Evolutionary conservation across 2,329 filamentous ascomycete genomes (phyloP), one percentile per base, ranked within the genome.

Genomic region (Leptographium lundbergii): DNA sequence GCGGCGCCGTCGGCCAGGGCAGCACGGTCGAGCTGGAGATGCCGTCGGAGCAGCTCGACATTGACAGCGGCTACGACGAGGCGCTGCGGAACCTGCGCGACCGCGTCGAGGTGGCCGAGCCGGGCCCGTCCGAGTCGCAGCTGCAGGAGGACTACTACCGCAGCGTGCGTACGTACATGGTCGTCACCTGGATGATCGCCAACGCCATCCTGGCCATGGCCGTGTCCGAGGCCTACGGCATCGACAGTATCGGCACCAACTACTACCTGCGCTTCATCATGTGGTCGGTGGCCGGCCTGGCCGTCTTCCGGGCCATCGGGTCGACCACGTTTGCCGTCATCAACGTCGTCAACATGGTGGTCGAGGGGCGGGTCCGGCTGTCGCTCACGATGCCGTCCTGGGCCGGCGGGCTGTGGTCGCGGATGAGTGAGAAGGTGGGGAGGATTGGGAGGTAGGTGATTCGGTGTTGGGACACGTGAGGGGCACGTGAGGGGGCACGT

Each of bases 71-170:
- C 27, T 99, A 99, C 72, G 94, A 99, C 69, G 92, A 96, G 71
- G 94, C 94, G 0, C 84, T 99, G 29, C 89, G 94, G 63, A 99
- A 99, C 71, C 86, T 99, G 6, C 88, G 94, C 57, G 94, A 99
- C 69, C 82, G 94, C 52, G 79, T 99, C 66, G 91, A 95, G 70
- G 92, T 97, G 0, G 77, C 87, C 13, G 70, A 73, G 14, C 71
- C 80, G 0, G 72, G 76, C 0, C 66, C 83, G 19, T 85, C 81
- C 51, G 92, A 96, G 66, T 77, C 82, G 0, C 94, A 97, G 74
- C 75, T 91, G 73, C 94, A 99, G 72, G 94, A 99, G 72, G 94
- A 99, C 74, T 99, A 99, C 80, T 99, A 99, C 80, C 89, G 91
- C 71, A 89, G 87, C 48, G 94, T 99, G 57, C 85, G 94, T 58